A percentile compares a stretch with the other conserved stretches of the same genome.
phyloP scores from a whole-genome alignment of 495 filamentous ascomycete species.

The Immersiella caudata region DNA sequence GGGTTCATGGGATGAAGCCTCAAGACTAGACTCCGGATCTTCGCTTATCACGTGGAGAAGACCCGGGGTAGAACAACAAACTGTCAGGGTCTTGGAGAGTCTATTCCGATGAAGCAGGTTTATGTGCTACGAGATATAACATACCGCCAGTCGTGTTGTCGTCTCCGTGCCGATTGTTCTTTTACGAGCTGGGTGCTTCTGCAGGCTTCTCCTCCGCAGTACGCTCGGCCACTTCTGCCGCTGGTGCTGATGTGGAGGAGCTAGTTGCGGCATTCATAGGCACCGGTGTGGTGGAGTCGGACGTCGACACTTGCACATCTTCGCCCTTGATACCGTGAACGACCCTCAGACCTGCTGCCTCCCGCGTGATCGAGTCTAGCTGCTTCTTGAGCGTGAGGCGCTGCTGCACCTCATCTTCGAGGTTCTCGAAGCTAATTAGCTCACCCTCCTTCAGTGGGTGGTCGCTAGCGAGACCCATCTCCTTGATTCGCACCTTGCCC shows the following conservation, averaged over 20 bases:
- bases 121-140: neutral
- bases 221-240: conserved; percentile 6
- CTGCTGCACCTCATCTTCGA: conserved; percentile 62
- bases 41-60: conserved; percentile 16
- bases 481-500: conserved; percentile 79
- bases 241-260: conserved; percentile 1
- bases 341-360: conserved; percentile 44
- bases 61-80: neutral
- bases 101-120: neutral
- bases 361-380: conserved; percentile 40
- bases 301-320: conserved; percentile 26
- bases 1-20: conserved; percentile 4
- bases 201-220: conserved; percentile 8
- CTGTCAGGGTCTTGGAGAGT: neutral
- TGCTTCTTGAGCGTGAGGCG: conserved; percentile 43
- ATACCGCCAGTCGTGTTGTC: neutral
- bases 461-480: conserved; percentile 20
- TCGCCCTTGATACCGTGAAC: conserved; percentile 42
- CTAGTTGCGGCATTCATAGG: conserved; percentile 20
- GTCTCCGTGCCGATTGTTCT: neutral
- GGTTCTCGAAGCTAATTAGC: conserved; percentile 55
- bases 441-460: conserved; percentile 59
- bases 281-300: conserved; percentile 17
- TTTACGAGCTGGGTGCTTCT: neutral
- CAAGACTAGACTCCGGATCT: neutral